Percentiles rank a stretch among this genome's conserved stretches.
phyloP scores from a whole-genome alignment of 176 grass and related monocot species.

The Oryza australiensis region DNA sequence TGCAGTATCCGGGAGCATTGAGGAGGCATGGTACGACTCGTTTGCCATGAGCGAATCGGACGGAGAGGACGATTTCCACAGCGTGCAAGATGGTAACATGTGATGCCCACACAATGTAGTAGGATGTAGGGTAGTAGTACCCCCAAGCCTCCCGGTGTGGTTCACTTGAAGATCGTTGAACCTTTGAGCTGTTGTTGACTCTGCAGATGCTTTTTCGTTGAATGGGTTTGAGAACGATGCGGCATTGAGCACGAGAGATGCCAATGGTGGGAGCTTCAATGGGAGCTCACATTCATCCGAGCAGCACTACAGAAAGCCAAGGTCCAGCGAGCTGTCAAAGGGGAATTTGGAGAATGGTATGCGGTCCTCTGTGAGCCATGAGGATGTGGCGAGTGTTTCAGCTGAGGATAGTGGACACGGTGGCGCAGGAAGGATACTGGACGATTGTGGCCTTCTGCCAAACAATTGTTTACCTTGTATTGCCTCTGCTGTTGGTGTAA shows the following conservation, averaged over 20 bases:
- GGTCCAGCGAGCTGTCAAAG: constrained; percentile 57
- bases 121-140: neutral
- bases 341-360: constrained; percentile 42
- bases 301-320: constrained; percentile 52
- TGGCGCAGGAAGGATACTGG: constrained; percentile 56
- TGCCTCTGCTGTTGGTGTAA: constrained; percentile 51
- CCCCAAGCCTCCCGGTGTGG: neutral
- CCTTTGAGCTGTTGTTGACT: neutral
- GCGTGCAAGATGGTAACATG: constrained; percentile 80
- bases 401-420: constrained; percentile 35
- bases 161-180: constrained; percentile 2
- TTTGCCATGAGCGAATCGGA: constrained; percentile 64
- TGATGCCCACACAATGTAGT: neutral
- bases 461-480: constrained; percentile 90
- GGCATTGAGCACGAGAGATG: constrained; percentile 44
- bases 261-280: constrained; percentile 39
- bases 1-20: constrained; percentile 58
- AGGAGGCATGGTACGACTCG: constrained; percentile 90
- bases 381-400: constrained; percentile 44
- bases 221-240: constrained; percentile 69
- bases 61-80: constrained; percentile 89
- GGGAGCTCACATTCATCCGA: constrained; percentile 21
- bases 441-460: constrained; percentile 79
- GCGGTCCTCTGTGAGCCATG: constrained; percentile 56
- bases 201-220: constrained; percentile 59